These are phyloP conservation scores for Neonectria magnoliae DNA, from an alignment of 2,329 filamentous ascomycete species.

Conservation along the genomic window DNA sequence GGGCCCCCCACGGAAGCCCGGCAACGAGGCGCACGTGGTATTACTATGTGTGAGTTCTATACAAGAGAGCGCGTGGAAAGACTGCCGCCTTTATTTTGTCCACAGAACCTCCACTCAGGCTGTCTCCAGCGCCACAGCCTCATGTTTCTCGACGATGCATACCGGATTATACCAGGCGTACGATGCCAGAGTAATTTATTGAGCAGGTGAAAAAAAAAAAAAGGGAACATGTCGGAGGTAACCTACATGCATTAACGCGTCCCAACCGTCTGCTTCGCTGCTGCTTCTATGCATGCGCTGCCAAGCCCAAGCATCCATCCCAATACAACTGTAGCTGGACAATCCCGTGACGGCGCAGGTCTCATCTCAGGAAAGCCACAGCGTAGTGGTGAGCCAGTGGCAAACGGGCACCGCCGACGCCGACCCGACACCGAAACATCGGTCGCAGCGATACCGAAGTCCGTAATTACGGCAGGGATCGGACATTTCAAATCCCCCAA, in stretches of 20 bases:
- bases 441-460: conserved; percentile 22
- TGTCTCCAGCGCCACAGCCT: conserved; percentile 12
- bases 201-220: neutral
- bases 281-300: neutral
- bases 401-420: conserved; percentile 29
- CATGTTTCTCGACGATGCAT: conserved; percentile 28
- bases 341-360: neutral
- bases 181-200: neutral
- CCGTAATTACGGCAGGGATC: conserved; percentile 41
- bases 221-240: neutral
- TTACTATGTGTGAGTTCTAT: no score
- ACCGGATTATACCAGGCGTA: conserved; percentile 22
- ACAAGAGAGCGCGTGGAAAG: neutral
- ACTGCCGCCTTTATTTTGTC: conserved; percentile 22
- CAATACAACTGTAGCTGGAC: neutral
- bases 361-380: neutral
- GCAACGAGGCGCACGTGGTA: neutral
- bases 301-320: neutral
- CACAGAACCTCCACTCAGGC: neutral
- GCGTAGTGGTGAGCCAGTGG: neutral
- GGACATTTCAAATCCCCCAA: conserved; percentile 26
- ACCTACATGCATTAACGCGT: neutral
- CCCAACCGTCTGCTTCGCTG: neutral
- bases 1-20: conserved; percentile 6
- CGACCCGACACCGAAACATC: conserved; percentile 6